phyloP scores from a whole-genome alignment of 345 rosid species.

The Brassica napus region Da-Ae NC_063451.1:27370501-27371000 shows the following conservation, averaged over 20 bases:
- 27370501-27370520: neutral
- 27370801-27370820: conserved; percentile 36
- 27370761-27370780: neutral
- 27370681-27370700: conserved; percentile 16
- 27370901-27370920: conserved; percentile 69
- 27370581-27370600: neutral
- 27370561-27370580: neutral
- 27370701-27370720: conserved; percentile 32
- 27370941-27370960: conserved; percentile 86
- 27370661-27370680: conserved; percentile 27
- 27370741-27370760: neutral
- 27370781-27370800: neutral
- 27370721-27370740: neutral
- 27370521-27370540: neutral
- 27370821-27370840: conserved; percentile 26
- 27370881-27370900: conserved; percentile 72
- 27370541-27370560: neutral
- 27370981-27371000: conserved; percentile 89
- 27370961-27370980: conserved; percentile 84
- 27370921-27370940: conserved; percentile 88
- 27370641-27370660: conserved; percentile 15
- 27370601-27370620: neutral
- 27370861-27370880: conserved; percentile 81
- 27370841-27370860: conserved; percentile 45
- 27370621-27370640: neutral